Conservation (phyloP, 257 asterid species). For the Agastache rugosa region DNA sequence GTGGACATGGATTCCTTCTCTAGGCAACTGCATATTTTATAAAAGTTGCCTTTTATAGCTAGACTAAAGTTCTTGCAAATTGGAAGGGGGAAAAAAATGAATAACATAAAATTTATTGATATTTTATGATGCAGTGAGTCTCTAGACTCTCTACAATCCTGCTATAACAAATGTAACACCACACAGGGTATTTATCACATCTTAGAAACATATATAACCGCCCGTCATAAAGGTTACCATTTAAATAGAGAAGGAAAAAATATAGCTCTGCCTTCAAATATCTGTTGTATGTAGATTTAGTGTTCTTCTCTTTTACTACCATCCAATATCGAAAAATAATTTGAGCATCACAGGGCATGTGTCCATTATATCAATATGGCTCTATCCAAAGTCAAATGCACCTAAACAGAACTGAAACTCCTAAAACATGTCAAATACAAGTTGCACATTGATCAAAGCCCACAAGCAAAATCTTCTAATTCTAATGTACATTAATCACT, state of each 20-base stretch:
- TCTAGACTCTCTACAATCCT: constrained; percentile 2
- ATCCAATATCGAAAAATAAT: not conserved
- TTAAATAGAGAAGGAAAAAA: not conserved
- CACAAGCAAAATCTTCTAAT: too few species aligned
- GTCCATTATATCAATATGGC: constrained; percentile 2
- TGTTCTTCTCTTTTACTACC: constrained; percentile 3
- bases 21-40: not conserved
- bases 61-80: not conserved
- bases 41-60: not conserved
- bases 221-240: not conserved
- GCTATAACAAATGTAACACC: not conserved
- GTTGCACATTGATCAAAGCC: too few species aligned
- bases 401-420: constrained; percentile 17
- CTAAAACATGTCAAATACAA: not conserved
- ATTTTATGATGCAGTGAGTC: not conserved
- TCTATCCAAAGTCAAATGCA: not conserved
- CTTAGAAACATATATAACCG: constrained; percentile 6
- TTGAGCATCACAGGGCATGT: constrained; percentile 6
- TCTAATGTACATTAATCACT: not conserved
- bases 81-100: too few species aligned
- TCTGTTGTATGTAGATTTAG: not conserved
- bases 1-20: too few species aligned
- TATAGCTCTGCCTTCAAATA: not conserved
- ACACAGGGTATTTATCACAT: not conserved
- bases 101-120: not conserved